Base-by-base conservation (phyloP, 805 yeast species). In the Zygoascus biomembranicola region DNA sequence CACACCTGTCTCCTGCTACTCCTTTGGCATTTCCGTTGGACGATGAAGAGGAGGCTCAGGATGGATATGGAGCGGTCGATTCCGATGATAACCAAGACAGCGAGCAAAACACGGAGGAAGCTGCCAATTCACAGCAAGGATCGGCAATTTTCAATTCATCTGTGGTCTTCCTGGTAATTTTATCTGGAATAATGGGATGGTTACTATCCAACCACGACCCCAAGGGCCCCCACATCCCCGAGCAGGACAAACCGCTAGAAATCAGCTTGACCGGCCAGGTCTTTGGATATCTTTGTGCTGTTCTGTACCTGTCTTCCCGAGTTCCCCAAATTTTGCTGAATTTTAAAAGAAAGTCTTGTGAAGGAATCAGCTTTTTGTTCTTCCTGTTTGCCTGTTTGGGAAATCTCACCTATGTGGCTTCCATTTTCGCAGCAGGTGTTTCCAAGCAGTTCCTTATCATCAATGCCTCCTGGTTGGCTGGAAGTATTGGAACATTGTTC, bases 311-410 rank as follows among this genome's bases (percentile, higher is more conserved):
- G 56, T 96, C 96, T 2, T 90, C 98, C 16, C 76, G 99, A 61
- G 70, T 94, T 31, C 99, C 99, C 1, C 99, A 94, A 71, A 88
- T 94, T 52, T 67, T 88, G 55, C 76, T 92, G 56, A 94, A 94
- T 70, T 88, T 77, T 65, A 76, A 84, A 66, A 78, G 97, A 64
- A 90, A 90, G 70, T 85, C 95, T 1, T 90, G 97, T 66, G 98
- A 94, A 57, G 98, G 98, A 23, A 87, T 92, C 49, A 88, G 96
- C 10, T 88, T 94, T 64, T 76, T 92, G 76, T 92, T 94, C 70
- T 92, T 92, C 71, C 72, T 94, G 20, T 92, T 94, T 75, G 98
- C 99, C 19, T 90, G 97, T 67, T 73, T 92, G 53, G 99, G 99
- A 47, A 94, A 92, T 67, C 73, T 87, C 64, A 88, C 97, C 0